Percentiles rank a stretch among this genome's conserved stretches.
These are phyloP conservation scores for Solanum hybrid DNA, from an alignment of 305 asterid species.

Conservation along the genomic window DNA sequence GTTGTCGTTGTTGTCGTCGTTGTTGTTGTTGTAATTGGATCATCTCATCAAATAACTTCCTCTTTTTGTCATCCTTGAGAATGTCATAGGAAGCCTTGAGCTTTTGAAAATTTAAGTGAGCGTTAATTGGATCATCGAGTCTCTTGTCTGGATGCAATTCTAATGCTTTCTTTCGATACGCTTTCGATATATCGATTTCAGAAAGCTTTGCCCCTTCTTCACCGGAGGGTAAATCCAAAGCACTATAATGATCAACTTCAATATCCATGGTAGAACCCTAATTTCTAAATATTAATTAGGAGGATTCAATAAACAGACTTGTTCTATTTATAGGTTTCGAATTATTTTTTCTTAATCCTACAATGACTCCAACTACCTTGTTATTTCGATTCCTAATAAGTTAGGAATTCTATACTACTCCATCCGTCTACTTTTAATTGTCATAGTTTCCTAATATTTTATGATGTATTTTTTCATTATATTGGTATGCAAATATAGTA, in stretches of 20 bases:
- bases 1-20: no score
- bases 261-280: background rate
- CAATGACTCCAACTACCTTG: background rate
- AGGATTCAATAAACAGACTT: background rate
- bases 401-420: background rate
- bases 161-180: background rate
- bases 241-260: conserved; percentile 1
- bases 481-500: background rate
- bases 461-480: background rate
- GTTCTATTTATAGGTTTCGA: background rate
- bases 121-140: background rate
- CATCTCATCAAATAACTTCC: background rate
- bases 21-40: background rate
- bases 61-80: conserved; percentile 6
- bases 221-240: background rate
- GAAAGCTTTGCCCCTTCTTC: conserved; percentile 1
- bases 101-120: conserved; percentile 5
- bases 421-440: no score
- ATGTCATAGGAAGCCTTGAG: conserved; percentile 6
- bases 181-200: background rate
- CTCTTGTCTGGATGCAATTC: conserved; percentile 15
- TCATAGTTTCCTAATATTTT: no score
- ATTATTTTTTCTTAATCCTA: background rate
- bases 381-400: background rate
- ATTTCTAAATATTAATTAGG: background rate